phyloP scores from a whole-genome alignment of 2,329 filamentous ascomycete species.

The Talaromyces islandicus region DNA sequence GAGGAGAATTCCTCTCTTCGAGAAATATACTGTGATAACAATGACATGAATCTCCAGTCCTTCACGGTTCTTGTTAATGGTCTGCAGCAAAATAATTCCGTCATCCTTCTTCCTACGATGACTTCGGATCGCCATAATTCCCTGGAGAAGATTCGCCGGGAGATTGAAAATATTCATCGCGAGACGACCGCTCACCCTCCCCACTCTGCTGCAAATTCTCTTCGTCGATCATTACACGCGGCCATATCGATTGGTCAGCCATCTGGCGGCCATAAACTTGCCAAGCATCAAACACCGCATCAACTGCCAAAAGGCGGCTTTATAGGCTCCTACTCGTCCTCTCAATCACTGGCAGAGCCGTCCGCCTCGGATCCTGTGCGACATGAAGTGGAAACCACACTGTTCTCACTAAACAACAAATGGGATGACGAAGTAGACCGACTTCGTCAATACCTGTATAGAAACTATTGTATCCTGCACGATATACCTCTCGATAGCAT shows the following conservation, averaged over 20 bases:
- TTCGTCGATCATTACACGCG: conserved; percentile 39
- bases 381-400: conserved; percentile 36
- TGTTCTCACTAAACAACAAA: conserved; percentile 37
- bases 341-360: conserved; percentile 13
- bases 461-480: conserved; percentile 40
- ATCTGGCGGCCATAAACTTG: conserved; percentile 25
- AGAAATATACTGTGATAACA: conserved; percentile 66
- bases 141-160: conserved; percentile 53
- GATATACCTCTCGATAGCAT: conserved; percentile 19
- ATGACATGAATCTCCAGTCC: conserved; percentile 64
- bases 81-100: conserved; percentile 57
- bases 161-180: conserved; percentile 48
- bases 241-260: conserved; percentile 29
- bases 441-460: conserved; percentile 38
- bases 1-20: conserved; percentile 57
- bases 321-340: conserved; percentile 1
- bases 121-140: conserved; percentile 55
- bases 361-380: conserved; percentile 20
- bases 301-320: conserved; percentile 5
- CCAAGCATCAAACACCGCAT: conserved; percentile 20
- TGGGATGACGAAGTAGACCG: conserved; percentile 41
- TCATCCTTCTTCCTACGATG: conserved; percentile 60
- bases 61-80: conserved; percentile 65
- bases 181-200: conserved; percentile 25
- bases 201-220: conserved; percentile 29